These are phyloP conservation scores for Botryobasidium botryosum DNA, from an alignment of 768 basidiomycete species.

Conservation along the genomic window DNA sequence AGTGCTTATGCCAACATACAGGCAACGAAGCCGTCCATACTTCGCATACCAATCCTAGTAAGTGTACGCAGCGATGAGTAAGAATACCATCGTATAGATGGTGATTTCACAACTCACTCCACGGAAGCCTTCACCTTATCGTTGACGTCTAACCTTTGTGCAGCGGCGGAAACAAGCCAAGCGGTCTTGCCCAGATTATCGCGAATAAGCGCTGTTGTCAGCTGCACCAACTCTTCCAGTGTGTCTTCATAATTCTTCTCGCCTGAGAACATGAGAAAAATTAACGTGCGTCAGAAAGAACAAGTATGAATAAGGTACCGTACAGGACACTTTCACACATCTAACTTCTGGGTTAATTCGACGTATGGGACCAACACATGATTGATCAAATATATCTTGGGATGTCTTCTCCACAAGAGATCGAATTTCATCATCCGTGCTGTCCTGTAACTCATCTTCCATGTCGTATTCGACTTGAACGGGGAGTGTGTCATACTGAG, in stretches of 20 bases:
- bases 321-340: too few relatives aligned
- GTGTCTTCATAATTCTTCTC: too few relatives aligned
- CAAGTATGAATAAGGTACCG: too few relatives aligned
- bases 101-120: neutral
- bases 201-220: neutral
- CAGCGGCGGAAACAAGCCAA: neutral
- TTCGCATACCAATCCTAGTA: neutral
- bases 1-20: neutral
- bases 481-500: slow-evolving; percentile 25
- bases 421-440: neutral
- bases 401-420: neutral
- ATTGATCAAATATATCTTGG: neutral
- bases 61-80: neutral
- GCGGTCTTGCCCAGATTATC: too few relatives aligned
- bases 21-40: neutral
- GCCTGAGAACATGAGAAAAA: too few relatives aligned
- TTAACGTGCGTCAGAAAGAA: too few relatives aligned
- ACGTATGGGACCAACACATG: neutral
- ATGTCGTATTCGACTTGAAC: neutral
- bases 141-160: neutral
- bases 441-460: neutral
- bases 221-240: neutral
- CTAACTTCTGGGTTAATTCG: too few relatives aligned
- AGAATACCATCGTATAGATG: neutral
- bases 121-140: neutral